Conservation (phyloP, 108 stramenopile genomes). For the Hondaea fermentalgiana region DNA sequence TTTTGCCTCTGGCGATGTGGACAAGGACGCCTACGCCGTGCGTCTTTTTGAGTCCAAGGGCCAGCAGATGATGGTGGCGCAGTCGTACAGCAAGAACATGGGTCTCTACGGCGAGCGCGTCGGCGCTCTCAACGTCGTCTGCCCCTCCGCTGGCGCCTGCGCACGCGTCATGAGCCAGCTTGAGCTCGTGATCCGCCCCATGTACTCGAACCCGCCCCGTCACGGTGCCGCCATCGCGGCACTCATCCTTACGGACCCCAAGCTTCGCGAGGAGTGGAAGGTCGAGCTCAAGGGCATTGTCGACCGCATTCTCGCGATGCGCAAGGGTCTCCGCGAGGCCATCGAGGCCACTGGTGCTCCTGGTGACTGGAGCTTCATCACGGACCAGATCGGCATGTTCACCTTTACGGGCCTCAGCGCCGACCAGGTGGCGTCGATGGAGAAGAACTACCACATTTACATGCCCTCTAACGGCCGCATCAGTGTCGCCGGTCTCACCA, state of each 20-base stretch:
- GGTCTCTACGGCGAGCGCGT: conserved; percentile 46
- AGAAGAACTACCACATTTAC: conserved; percentile 30
- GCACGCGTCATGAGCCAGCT: conserved; percentile 26
- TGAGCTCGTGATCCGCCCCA: conserved; percentile 29
- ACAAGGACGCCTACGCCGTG: conserved; percentile 29
- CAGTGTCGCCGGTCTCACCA: conserved; percentile 31
- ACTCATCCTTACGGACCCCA: neutral
- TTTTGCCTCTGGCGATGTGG: conserved; percentile 19
- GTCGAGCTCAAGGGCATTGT: conserved; percentile 29
- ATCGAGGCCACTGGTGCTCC: conserved; percentile 19
- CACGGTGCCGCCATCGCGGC: conserved; percentile 7
- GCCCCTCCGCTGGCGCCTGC: neutral
- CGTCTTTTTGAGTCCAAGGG: conserved; percentile 27
- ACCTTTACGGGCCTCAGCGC: conserved; percentile 25
- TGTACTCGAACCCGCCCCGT: conserved; percentile 42
- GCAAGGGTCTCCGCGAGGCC: conserved; percentile 7
- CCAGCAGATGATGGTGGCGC: conserved; percentile 25
- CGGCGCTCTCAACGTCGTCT: conserved; percentile 33
- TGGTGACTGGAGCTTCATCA: conserved; percentile 34
- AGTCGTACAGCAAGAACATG: conserved; percentile 50
- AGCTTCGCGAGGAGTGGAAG: conserved; percentile 26
- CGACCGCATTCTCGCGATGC: conserved; percentile 20
- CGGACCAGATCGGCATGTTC: conserved; percentile 37
- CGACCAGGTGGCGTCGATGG: conserved; percentile 18
- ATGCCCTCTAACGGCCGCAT: conserved; percentile 35